These are phyloP conservation scores for Zygoascus bituminiphila DNA, from an alignment of 805 yeast species.

Conservation along the genomic window DNA sequence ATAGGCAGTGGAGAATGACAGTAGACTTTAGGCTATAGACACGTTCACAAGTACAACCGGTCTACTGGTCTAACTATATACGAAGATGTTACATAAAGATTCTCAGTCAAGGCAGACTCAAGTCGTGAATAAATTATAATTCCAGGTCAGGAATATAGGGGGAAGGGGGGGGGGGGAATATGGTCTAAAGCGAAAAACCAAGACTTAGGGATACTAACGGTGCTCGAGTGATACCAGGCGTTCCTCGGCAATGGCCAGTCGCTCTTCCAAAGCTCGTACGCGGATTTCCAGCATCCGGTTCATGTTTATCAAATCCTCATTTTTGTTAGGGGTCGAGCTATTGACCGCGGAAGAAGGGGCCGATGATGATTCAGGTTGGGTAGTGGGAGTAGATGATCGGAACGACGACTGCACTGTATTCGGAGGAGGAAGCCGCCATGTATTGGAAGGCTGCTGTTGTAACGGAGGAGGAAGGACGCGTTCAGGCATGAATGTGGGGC, in stretches of 20 bases:
- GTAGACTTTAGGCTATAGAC: too few species aligned
- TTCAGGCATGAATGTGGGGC: conserved; percentile 1
- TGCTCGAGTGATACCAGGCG: conserved; percentile 20
- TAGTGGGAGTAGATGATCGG: background rate
- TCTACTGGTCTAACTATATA: too few species aligned
- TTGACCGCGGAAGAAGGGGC: background rate
- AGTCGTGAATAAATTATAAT: background rate
- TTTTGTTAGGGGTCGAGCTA: background rate
- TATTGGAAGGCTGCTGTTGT: background rate
- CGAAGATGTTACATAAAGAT: too few species aligned
- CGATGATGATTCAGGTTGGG: background rate
- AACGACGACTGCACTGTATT: background rate
- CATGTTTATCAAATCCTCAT: conserved; percentile 17
- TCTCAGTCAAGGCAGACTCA: too few species aligned
- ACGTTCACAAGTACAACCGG: too few species aligned
- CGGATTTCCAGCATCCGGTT: conserved; percentile 25
- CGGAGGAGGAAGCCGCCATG: background rate
- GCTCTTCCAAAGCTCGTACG: conserved; percentile 25
- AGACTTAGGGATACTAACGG: background rate
- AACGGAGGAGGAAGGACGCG: background rate
- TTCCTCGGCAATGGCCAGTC: conserved; percentile 26
- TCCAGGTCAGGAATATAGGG: background rate
- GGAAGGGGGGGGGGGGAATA: too few species aligned
- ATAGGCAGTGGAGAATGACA: too few species aligned
- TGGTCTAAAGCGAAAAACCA: background rate